phyloP scores from a whole-genome alignment of 2,329 filamentous ascomycete species.

The Stemphylium beticola region DNA sequence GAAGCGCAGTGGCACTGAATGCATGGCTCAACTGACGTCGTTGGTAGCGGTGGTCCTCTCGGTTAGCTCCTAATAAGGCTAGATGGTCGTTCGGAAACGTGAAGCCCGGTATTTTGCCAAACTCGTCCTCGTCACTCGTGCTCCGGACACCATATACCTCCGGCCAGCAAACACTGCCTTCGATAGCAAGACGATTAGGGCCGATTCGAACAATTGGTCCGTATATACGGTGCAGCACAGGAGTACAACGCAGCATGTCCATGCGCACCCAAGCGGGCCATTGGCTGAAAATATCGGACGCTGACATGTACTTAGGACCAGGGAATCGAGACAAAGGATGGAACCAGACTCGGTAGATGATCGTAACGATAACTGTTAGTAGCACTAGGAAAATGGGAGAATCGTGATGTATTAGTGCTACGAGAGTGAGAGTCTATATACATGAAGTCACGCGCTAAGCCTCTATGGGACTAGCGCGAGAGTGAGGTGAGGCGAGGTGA shows the following conservation, averaged over 20 bases:
- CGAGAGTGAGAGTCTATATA: too few relatives aligned
- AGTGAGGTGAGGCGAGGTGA: too few relatives aligned
- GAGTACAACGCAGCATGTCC: neutral
- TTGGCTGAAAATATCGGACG: neutral
- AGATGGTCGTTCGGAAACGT: neutral
- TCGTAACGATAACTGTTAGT: too few relatives aligned
- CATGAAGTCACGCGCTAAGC: too few relatives aligned
- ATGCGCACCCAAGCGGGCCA: neutral
- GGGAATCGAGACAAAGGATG: neutral
- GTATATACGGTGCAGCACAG: neutral
- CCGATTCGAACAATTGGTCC: neutral
- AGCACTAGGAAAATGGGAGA: too few relatives aligned
- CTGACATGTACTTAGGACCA: neutral
- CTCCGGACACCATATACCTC: conserved; percentile 3
- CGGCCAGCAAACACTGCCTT: conserved; percentile 3
- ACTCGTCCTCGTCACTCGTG: neutral
- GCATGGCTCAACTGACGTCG: neutral
- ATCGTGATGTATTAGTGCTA: too few relatives aligned
- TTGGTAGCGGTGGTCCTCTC: conserved; percentile 3
- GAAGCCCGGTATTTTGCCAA: neutral
- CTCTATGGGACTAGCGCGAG: too few relatives aligned
- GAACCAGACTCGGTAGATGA: neutral
- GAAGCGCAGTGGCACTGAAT: neutral
- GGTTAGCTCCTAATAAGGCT: neutral
- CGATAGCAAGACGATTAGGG: neutral